Evolutionary conservation across 2,329 filamentous ascomycete species (phyloP).

Genomic region (Fusarium sp.): DNA sequence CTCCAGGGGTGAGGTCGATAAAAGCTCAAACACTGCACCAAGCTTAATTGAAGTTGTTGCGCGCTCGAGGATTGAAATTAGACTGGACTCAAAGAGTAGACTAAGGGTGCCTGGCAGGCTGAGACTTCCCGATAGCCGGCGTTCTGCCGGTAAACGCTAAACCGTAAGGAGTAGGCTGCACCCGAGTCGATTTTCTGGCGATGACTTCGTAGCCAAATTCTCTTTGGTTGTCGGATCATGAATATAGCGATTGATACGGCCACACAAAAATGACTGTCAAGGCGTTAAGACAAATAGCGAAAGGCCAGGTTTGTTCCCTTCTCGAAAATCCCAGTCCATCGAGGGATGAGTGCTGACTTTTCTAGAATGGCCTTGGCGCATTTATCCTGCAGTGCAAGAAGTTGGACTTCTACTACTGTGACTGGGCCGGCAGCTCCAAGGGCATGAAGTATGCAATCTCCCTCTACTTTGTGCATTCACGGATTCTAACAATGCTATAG

Average conservation of each 20-base stretch:
- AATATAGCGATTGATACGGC: conserved; percentile 45
- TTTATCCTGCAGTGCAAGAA: conserved; percentile 98
- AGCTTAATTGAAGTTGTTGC: conserved; percentile 41
- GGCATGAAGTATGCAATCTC: conserved; percentile 84
- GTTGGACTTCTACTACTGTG: conserved; percentile 96
- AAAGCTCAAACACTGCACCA: conserved; percentile 11
- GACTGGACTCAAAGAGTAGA: conserved; percentile 13
- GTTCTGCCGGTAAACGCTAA: conserved; percentile 44
- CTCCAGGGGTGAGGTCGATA: conserved; percentile 20
- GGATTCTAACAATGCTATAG: conserved; percentile 59
- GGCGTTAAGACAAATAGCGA: conserved; percentile 64
- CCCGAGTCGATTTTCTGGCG: conserved; percentile 44
- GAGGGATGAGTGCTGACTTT: conserved; percentile 30
- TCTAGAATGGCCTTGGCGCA: conserved; percentile 92
- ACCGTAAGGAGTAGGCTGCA: conserved; percentile 34
- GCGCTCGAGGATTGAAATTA: conserved; percentile 44
- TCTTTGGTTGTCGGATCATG: conserved; percentile 43
- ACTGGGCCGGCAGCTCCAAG: conserved; percentile 90
- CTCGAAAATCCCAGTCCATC: neutral
- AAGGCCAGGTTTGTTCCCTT: conserved; percentile 61
- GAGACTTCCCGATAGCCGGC: conserved; percentile 31
- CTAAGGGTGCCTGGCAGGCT: conserved; percentile 25
- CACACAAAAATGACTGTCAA: conserved; percentile 65
- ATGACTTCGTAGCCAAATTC: conserved; percentile 38
- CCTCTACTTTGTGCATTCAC: neutral